Evolutionary conservation across 108 stramenopile species (phyloP).

Genomic region (Nannochloropsis salina): DNA sequence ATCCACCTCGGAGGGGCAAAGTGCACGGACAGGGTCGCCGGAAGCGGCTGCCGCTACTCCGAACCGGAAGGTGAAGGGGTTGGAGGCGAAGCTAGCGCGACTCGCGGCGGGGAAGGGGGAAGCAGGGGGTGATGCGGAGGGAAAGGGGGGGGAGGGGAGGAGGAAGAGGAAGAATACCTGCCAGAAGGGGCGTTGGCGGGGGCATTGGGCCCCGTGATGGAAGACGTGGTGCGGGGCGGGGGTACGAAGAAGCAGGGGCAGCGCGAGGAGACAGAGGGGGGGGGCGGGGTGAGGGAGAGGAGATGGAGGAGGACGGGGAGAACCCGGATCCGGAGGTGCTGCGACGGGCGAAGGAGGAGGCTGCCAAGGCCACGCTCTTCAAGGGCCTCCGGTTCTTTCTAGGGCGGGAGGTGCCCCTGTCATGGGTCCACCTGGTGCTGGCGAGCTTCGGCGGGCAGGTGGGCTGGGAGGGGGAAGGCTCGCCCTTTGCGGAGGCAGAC

Average conservation of each 20-base stretch:
- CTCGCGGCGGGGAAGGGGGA: neutral
- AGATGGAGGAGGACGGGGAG: slow-evolving; percentile 22
- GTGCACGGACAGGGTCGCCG: neutral
- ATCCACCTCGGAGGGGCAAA: neutral
- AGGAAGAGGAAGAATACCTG: slow-evolving; percentile 26
- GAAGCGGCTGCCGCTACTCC: neutral
- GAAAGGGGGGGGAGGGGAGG: neutral
- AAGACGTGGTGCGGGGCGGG: neutral
- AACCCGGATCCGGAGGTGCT: slow-evolving; percentile 21
- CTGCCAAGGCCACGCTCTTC: slow-evolving; percentile 24
- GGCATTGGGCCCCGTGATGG: neutral
- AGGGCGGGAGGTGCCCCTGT: slow-evolving; percentile 84
- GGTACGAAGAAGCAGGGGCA: slow-evolving; percentile 27
- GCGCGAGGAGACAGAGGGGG: slow-evolving; percentile 13
- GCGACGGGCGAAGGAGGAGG: slow-evolving; percentile 12
- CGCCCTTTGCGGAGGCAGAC: slow-evolving; percentile 67
- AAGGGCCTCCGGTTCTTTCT: slow-evolving; percentile 77
- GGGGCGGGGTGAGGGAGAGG: slow-evolving; percentile 39
- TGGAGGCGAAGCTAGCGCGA: neutral
- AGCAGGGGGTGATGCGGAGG: neutral
- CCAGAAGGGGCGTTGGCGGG: slow-evolving; percentile 8
- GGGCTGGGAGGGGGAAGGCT: slow-evolving; percentile 87
- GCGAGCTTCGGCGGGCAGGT: slow-evolving; percentile 79
- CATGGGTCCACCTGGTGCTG: slow-evolving; percentile 83
- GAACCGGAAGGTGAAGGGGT: slow-evolving; percentile 2